phyloP scores from a whole-genome alignment of 208 protist species.

The Acanthamoeba rhysodes region DNA sequence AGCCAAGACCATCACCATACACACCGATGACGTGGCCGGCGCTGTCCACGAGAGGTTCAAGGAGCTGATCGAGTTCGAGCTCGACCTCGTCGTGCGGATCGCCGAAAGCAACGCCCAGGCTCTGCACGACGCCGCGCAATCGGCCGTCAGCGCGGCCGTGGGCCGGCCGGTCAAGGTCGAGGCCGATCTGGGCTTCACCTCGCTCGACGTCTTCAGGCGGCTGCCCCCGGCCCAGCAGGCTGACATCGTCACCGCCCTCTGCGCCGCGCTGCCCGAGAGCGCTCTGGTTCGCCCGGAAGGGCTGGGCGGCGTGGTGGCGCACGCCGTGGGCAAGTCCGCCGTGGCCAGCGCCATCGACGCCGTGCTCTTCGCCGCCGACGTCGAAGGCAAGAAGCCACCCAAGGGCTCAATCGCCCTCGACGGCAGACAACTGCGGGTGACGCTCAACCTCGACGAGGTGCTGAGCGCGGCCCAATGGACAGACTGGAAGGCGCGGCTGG shows the following conservation, averaged over 20 bases:
- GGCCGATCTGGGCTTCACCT: not conserved
- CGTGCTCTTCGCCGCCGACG: not conserved
- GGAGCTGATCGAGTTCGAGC: conserved; percentile 1
- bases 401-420: not conserved
- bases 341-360: not conserved
- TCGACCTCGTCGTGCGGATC: conserved; percentile 7
- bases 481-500: conserved; percentile 24
- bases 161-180: conserved; percentile 1
- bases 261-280: not conserved
- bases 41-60: conserved; percentile 2
- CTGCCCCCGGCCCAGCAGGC: conserved; percentile 10
- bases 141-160: not conserved
- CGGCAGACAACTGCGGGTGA: not conserved
- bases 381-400: not conserved
- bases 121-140: not conserved
- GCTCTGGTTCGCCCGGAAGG: not conserved
- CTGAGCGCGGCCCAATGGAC: not conserved
- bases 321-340: not conserved
- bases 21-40: not conserved
- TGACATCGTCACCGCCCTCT: conserved; percentile 23
- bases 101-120: conserved; percentile 14
- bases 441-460: not conserved
- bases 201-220: not conserved
- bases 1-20: not conserved
- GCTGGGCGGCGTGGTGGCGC: conserved; percentile 7